Base-by-base conservation (phyloP, 192 early-diverging fungal genomes). In the Entophlyctis helioformis region DNA sequence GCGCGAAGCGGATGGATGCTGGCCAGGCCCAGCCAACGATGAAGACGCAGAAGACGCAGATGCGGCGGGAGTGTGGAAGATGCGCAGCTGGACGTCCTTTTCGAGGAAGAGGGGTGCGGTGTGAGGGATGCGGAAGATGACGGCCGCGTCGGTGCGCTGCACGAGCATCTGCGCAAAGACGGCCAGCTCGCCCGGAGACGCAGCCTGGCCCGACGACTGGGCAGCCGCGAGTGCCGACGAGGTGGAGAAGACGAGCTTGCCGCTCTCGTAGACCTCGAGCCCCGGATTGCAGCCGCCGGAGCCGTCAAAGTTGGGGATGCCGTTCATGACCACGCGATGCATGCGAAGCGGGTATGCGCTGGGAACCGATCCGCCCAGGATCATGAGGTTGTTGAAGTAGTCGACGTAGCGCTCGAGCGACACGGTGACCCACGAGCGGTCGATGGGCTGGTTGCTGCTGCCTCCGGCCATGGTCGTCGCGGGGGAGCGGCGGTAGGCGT, bases 371-470 rank as follows among this genome's bases (percentile, higher is more conserved):
- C 76, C 76, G 36, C 49, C 54, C 37, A 68, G 51, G 22, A 58
- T 46, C 20, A 77, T 21, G 16, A 77, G 34, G 46, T 66, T 66
- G 54, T 77, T 61, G 40, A 79, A 64, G 44, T 79, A 77, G 44
- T 67, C 42, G 7, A 72, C 40, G 51, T 76, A 76, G 13, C 76
- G 51, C n/a, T 54, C 44, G n/a, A 63, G 65, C 20, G 46, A 50
- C 24, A 63, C 65, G 8, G 60, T 56, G 2, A 55, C 44, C 67
- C 67, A 67, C 1, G 54, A 25, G 13, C 44, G 22, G 39, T 67
- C 67, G 21, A 44, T 22, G n/a, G n/a, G n/a, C n/a, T n/a, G n/a
- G n/a, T n/a, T n/a, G n/a, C n/a, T n/a, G n/a, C n/a, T n/a, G n/a
- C n/a, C n/a, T n/a, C n/a, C n/a, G n/a, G n/a, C n/a, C n/a, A n/a